Percentiles rank a stretch among this genome's conserved stretches.
These are phyloP conservation scores for Fusarium sp. DNA, from an alignment of 2,329 filamentous ascomycete genomes.

Conservation along the genomic window DNA sequence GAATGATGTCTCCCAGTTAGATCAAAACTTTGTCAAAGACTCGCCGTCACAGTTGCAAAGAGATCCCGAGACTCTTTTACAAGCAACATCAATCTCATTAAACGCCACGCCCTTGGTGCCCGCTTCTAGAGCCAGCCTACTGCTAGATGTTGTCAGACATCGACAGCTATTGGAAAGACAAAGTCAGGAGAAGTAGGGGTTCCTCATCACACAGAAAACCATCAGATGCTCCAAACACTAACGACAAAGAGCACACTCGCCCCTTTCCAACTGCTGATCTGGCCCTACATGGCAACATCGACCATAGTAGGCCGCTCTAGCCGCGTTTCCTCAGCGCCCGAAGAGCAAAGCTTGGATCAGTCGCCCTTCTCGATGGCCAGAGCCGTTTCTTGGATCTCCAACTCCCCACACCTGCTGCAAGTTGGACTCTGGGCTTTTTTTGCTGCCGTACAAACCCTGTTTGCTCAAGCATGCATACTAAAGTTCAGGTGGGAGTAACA, in stretches of 20 bases:
- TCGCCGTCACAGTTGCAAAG: neutral
- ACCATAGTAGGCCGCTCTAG: slow-evolving; percentile 8
- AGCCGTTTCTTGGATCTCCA: neutral
- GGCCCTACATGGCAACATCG: neutral
- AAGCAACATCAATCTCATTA: neutral
- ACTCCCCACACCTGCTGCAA: slow-evolving; percentile 1
- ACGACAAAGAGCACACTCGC: neutral
- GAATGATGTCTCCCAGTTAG: slow-evolving; percentile 1
- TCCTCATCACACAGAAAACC: neutral
- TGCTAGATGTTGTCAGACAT: neutral
- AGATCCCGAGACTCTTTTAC: neutral
- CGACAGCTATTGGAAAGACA: neutral
- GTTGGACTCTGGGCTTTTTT: slow-evolving; percentile 14
- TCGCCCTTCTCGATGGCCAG: neutral
- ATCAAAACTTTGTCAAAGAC: slow-evolving; percentile 5
- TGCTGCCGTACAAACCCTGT: slow-evolving; percentile 5
- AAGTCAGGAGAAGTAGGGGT: slow-evolving; percentile 2
- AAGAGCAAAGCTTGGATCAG: slow-evolving; percentile 12
- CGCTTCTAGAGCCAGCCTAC: neutral
- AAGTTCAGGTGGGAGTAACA: neutral
- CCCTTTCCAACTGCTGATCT: neutral
- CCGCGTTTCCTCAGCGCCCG: neutral
- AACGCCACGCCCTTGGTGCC: neutral
- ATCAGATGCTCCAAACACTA: neutral
- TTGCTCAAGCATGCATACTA: neutral